A percentile compares a stretch with the other conserved stretches of the same genome.
Conservation (phyloP, 2,329 filamentous ascomycete genomes). For the Teratosphaeria viscida region DNA sequence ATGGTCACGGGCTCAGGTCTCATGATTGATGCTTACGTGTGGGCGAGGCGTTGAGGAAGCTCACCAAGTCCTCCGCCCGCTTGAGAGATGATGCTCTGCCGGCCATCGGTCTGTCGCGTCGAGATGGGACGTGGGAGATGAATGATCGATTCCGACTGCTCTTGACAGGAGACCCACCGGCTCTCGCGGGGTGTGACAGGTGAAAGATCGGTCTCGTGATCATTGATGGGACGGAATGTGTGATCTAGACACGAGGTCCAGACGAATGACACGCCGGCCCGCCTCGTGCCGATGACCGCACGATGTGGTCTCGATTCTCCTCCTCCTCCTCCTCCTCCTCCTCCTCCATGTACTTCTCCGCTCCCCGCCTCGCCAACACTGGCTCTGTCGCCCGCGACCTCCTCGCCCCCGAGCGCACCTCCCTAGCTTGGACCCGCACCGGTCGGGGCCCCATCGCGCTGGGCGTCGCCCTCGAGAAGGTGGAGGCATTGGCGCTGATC, state of each 20-base stretch:
- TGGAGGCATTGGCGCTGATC: constrained; percentile 29
- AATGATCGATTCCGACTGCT: background rate
- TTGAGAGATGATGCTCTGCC: constrained; percentile 32
- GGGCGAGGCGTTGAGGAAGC: constrained; percentile 89
- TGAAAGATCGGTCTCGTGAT: background rate
- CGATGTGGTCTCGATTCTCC: background rate
- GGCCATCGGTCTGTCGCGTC: constrained; percentile 16
- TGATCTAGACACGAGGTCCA: too few relatives aligned
- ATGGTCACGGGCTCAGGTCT: background rate
- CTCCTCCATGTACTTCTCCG: constrained; percentile 2
- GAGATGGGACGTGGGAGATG: background rate
- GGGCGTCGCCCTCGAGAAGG: constrained; percentile 41
- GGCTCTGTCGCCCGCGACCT: constrained; percentile 43
- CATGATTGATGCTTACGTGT: constrained; percentile 57
- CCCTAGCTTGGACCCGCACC: constrained; percentile 43
- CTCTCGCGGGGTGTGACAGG: background rate
- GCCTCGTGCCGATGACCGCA: too few relatives aligned
- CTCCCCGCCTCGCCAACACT: constrained; percentile 30
- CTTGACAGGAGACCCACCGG: background rate
- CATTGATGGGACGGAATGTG: background rate
- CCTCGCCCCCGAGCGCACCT: constrained; percentile 45
- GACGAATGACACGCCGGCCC: too few relatives aligned
- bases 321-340: constrained; percentile 2
- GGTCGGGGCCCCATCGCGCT: constrained; percentile 44
- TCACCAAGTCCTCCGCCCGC: constrained; percentile 69